Evolutionary conservation across 2,329 filamentous ascomycete genomes (phyloP).

Genomic region (Talaromyces islandicus): DNA sequence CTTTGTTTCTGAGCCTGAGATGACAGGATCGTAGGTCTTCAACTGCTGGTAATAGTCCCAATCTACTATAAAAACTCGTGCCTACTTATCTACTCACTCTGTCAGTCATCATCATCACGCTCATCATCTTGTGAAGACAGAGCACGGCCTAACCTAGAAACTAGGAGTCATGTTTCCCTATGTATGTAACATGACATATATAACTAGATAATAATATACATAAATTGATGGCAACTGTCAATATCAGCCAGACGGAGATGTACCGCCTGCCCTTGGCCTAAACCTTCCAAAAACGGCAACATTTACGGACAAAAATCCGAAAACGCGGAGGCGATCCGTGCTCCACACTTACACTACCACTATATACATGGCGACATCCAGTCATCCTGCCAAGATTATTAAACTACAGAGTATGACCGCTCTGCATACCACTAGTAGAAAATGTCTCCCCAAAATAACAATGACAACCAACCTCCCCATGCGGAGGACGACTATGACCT

Average conservation of each 20-base stretch:
- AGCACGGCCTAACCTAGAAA: no score
- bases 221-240: background rate
- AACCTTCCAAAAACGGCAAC: background rate
- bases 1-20: no score
- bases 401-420: background rate
- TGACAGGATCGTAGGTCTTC: no score
- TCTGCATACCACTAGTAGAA: background rate
- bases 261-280: background rate
- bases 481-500: constrained; percentile 52
- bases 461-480: background rate
- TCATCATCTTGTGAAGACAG: no score
- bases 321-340: constrained; percentile 3
- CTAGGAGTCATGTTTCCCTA: no score
- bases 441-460: background rate
- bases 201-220: no score
- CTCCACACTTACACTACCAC: background rate
- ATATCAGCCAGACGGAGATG: background rate
- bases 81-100: no score
- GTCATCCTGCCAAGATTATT: background rate
- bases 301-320: constrained; percentile 3
- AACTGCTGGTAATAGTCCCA: no score
- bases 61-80: no score
- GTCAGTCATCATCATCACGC: no score
- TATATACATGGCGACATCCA: background rate
- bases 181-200: no score